phyloP scores from a whole-genome alignment of 768 basidiomycete species.

The Boletus sp. region DNA sequence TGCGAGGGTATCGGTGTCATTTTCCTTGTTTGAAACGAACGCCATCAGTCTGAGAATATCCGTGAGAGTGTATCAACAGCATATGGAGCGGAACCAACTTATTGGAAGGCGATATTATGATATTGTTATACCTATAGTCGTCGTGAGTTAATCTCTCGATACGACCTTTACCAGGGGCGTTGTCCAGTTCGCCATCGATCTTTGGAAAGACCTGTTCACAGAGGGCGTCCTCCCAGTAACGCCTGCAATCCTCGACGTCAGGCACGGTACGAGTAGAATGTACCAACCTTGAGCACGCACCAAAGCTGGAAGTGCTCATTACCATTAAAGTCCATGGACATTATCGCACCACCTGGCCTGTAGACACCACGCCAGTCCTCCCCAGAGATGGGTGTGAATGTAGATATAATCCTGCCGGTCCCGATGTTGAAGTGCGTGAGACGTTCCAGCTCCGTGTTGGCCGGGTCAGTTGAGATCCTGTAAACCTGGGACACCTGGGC shows the following conservation, averaged over 20 bases:
- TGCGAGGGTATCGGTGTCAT: constrained; percentile 37
- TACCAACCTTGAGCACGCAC: constrained; percentile 17
- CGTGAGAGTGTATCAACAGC: not conserved
- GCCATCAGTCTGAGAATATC: constrained; percentile 33
- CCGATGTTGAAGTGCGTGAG: constrained; percentile 42
- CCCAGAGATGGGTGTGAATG: constrained; percentile 32
- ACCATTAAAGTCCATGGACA: constrained; percentile 42
- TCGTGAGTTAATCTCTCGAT: constrained; percentile 44
- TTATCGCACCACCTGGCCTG: constrained; percentile 36
- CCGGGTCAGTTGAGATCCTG: constrained; percentile 31
- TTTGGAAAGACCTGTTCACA: constrained; percentile 28
- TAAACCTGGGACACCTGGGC: constrained; percentile 39
- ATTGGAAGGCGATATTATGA: constrained; percentile 36
- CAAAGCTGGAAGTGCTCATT: constrained; percentile 44
- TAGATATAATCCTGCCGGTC: constrained; percentile 35
- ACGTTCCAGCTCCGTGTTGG: constrained; percentile 29
- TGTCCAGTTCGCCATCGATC: constrained; percentile 40
- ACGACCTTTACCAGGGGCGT: constrained; percentile 39
- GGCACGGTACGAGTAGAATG: not conserved
- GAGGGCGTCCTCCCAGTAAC: constrained; percentile 42
- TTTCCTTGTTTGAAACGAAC: constrained; percentile 43
- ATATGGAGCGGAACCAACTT: constrained; percentile 24
- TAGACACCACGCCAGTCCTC: constrained; percentile 43
- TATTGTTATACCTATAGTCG: constrained; percentile 29
- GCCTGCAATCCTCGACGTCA: constrained; percentile 24